Percentiles rank a stretch among this genome's conserved stretches.
phyloP scores from a whole-genome alignment of 768 basidiomycete species.

The Lyophyllum semitale region DNA sequence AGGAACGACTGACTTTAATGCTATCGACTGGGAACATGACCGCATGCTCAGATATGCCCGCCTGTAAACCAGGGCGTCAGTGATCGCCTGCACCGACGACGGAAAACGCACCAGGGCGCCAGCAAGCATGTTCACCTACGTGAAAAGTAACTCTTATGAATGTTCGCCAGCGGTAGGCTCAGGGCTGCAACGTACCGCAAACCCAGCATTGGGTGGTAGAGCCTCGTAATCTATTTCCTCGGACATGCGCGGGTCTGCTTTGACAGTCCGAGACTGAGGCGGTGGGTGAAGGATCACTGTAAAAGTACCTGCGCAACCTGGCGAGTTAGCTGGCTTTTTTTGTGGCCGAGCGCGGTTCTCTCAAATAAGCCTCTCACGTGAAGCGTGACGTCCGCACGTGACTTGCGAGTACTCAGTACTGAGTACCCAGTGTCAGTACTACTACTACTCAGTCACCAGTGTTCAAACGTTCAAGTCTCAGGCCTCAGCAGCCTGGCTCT shows the following conservation, averaged over 20 bases:
- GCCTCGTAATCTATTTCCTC: conserved; percentile 53
- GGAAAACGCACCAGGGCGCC: conserved; percentile 81
- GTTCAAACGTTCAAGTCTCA: too few relatives aligned
- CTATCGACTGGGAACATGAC: conserved; percentile 99
- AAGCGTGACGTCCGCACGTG: too few relatives aligned
- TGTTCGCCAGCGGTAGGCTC: conserved; percentile 1
- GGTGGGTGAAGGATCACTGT: conserved; percentile 6
- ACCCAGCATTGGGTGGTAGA: conserved; percentile 72
- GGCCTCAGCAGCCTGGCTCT: too few relatives aligned
- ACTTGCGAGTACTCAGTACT: too few relatives aligned
- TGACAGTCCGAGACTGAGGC: conserved; percentile 7
- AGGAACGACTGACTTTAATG: conserved; percentile 75
- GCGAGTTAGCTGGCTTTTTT: conserved; percentile 6
- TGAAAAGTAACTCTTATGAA: conserved; percentile 14
- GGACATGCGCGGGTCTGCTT: conserved; percentile 27
- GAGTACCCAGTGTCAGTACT: too few relatives aligned
- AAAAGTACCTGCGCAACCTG: conserved; percentile 3
- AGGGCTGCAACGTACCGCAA: conserved; percentile 55
- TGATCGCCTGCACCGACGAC: neutral
- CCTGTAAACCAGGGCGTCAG: conserved; percentile 46
- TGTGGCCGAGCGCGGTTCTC: neutral
- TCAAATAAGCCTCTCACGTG: too few relatives aligned
- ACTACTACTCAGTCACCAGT: too few relatives aligned
- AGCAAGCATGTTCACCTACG: conserved; percentile 93
- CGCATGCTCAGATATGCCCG: conserved; percentile 98